Conservation (phyloP, 805 yeast species). For the Nakazawaea ernobii region DNA sequence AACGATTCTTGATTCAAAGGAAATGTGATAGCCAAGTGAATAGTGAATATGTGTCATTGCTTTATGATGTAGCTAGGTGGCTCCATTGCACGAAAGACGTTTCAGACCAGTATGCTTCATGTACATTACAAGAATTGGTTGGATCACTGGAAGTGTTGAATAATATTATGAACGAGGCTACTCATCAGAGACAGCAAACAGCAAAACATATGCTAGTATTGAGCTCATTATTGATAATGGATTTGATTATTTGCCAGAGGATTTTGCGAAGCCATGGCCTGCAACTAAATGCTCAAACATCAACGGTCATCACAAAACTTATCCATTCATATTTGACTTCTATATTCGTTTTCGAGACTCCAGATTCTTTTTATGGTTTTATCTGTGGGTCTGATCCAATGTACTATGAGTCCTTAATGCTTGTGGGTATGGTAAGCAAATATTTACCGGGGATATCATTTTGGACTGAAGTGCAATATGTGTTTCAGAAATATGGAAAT, state of each 20-base stretch:
- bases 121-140: neutral
- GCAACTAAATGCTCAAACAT: neutral
- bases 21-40: neutral
- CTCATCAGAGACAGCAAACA: neutral
- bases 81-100: neutral
- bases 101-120: neutral
- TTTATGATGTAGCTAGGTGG: neutral
- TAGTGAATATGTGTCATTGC: neutral
- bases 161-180: neutral
- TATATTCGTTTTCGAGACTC: neutral
- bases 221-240: neutral
- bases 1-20: neutral
- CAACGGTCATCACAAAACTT: neutral
- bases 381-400: neutral
- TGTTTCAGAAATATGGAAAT: neutral
- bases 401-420: neutral
- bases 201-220: neutral
- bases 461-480: neutral
- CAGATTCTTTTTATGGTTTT: neutral
- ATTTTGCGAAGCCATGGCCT: neutral
- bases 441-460: neutral
- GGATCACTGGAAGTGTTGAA: neutral
- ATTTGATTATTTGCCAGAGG: neutral
- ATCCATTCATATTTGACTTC: neutral
- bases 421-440: neutral